A percentile compares a stretch with the other conserved stretches of the same genome.
Evolutionary conservation across 352 stramenopile genomes (phyloP).

Genomic region (Phytophthora citricola): DNA sequence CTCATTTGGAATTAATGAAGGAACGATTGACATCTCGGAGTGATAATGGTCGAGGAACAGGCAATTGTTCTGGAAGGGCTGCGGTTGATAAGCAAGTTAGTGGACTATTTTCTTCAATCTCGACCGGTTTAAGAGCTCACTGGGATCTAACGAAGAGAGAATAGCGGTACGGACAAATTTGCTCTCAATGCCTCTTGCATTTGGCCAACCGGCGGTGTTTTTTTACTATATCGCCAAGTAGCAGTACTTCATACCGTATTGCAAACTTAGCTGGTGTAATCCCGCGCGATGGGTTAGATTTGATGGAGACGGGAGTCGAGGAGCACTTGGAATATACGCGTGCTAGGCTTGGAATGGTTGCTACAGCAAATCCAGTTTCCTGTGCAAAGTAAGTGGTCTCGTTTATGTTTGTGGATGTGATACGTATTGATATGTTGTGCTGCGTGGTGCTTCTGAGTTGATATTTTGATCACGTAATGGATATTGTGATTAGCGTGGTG

Average conservation of each 20-base stretch:
- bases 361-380: background rate
- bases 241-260: background rate
- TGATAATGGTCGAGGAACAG: no score
- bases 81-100: no score
- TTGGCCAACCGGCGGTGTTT: constrained; percentile 15
- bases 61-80: no score
- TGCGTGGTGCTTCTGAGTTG: no score
- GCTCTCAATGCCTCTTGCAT: constrained; percentile 6
- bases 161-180: background rate
- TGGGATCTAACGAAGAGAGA: constrained; percentile 9
- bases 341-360: background rate
- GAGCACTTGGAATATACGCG: background rate
- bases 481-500: background rate
- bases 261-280: constrained; percentile 7
- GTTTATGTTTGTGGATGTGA: no score
- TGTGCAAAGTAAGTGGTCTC: background rate
- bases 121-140: background rate
- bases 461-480: background rate
- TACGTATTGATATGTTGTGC: no score
- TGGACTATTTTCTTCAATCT: background rate
- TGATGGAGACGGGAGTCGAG: background rate
- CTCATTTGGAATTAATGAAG: background rate
- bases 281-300: background rate
- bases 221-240: constrained; percentile 7
- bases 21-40: background rate